Evolutionary conservation across 2,329 filamentous ascomycete species (phyloP).

Genomic region (Alternaria ventricosa): DNA sequence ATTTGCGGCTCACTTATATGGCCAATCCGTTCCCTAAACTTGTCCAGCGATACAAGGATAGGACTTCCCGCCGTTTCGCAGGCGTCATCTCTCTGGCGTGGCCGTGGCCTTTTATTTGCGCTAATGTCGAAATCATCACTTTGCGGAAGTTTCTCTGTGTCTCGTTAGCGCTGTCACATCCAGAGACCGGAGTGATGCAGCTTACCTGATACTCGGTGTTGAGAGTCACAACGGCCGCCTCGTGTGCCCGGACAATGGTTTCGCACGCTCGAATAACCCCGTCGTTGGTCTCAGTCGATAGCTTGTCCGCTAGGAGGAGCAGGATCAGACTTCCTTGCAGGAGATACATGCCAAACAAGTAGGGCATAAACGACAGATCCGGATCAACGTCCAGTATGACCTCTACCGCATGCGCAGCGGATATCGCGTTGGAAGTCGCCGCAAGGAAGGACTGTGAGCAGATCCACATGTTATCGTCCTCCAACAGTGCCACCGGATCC

Average conservation of each 20-base stretch:
- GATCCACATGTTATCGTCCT: conserved; percentile 93
- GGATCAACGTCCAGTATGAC: conserved; percentile 90
- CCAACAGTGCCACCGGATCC: conserved; percentile 88
- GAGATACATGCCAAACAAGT: conserved; percentile 93
- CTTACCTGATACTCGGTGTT: conserved; percentile 90
- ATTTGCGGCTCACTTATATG: conserved; percentile 25
- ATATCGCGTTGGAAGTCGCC: conserved; percentile 86
- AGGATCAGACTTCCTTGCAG: conserved; percentile 88
- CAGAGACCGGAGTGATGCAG: background rate
- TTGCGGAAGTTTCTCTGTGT: conserved; percentile 61
- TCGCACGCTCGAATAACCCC: conserved; percentile 89
- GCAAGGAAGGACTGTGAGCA: conserved; percentile 86
- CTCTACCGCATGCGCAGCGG: conserved; percentile 83
- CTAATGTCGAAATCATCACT: conserved; percentile 55
- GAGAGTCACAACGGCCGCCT: conserved; percentile 93
- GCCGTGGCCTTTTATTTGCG: conserved; percentile 47
- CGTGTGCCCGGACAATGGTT: conserved; percentile 89
- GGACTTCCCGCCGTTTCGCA: conserved; percentile 53
- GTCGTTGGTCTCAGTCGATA: conserved; percentile 81
- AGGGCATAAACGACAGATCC: conserved; percentile 92
- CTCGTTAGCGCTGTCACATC: conserved; percentile 4
- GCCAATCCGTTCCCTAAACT: conserved; percentile 50
- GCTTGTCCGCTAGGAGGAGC: conserved; percentile 85
- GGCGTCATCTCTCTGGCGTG: conserved; percentile 47
- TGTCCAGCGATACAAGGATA: conserved; percentile 63